Percentiles rank a stretch among this genome's conserved stretches.
Conservation (phyloP, 2,329 filamentous ascomycete genomes). For the Decorospora gaudefroyi region DNA sequence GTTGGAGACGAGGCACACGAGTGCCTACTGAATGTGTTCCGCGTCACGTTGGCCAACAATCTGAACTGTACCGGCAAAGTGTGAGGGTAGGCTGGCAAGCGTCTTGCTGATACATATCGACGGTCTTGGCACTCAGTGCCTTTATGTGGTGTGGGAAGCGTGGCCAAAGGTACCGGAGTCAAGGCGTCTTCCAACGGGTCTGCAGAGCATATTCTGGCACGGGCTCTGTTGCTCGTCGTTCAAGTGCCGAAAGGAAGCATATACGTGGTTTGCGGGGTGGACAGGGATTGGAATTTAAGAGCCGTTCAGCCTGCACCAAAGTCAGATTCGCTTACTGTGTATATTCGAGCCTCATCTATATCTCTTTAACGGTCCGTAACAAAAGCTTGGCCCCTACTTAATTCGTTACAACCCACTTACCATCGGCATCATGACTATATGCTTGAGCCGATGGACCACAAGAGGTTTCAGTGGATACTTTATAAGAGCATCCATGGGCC, state of each 20-base stretch:
- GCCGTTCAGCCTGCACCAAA: slow-evolving; percentile 21
- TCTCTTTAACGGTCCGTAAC: slow-evolving; percentile 1
- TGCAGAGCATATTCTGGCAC: no score
- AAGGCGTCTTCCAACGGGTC: background rate
- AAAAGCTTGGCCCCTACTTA: slow-evolving; percentile 11
- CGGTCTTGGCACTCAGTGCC: no score
- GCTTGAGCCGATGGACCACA: background rate
- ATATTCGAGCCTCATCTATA: slow-evolving; percentile 13
- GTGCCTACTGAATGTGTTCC: slow-evolving; percentile 4
- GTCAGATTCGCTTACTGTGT: slow-evolving; percentile 2
- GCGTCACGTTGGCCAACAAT: background rate
- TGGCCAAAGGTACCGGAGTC: no score
- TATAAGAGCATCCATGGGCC: background rate
- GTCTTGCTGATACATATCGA: no score
- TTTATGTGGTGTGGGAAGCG: no score
- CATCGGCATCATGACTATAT: background rate
- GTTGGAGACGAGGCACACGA: slow-evolving; percentile 2
- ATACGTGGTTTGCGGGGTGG: slow-evolving; percentile 9
- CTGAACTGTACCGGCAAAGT: background rate
- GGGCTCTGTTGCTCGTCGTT: no score
- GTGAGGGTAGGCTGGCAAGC: no score
- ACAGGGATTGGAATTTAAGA: slow-evolving; percentile 14
- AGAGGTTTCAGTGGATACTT: background rate
- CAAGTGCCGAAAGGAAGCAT: slow-evolving; percentile 6
- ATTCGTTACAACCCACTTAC: background rate